A percentile compares a stretch with the other conserved stretches of the same genome.
Evolutionary conservation across 202 grass and related monocot species (phyloP).

Genomic region (Schoenoplectus triqueter): DNA sequence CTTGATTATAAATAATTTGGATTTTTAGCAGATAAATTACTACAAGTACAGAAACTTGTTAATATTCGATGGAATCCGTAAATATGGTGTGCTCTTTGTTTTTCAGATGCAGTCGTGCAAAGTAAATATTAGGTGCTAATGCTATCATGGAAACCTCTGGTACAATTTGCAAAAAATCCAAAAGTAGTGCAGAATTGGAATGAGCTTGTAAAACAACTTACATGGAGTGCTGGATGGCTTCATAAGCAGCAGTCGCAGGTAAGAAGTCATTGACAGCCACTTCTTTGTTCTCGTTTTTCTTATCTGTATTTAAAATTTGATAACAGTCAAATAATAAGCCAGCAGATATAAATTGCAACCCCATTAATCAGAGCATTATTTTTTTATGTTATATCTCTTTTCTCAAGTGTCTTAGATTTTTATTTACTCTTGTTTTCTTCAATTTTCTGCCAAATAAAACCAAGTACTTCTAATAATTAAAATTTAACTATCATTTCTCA

Average conservation of each 20-base stretch:
- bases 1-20: neutral
- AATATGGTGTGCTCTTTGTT: neutral
- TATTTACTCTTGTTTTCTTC: neutral
- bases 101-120: neutral
- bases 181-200: neutral
- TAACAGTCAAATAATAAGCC: constrained; percentile 38
- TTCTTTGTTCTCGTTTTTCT: constrained; percentile 99
- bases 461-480: neutral
- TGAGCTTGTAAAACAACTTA: constrained; percentile 36
- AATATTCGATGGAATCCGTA: neutral
- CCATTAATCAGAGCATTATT: neutral
- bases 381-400: neutral
- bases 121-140: neutral
- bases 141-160: neutral
- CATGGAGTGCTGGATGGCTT: constrained; percentile 86
- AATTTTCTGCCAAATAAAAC: neutral
- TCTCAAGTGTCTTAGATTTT: neutral
- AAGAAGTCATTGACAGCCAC: constrained; percentile 95
- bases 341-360: constrained; percentile 6
- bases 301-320: constrained; percentile 64
- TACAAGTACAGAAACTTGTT: neutral
- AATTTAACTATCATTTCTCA: neutral
- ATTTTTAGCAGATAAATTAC: neutral
- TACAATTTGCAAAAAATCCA: neutral
- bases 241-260: constrained; percentile 56